Evolutionary conservation across 176 grass and related monocot genomes (phyloP).

Genomic region (Microstegium vimineum): DNA sequence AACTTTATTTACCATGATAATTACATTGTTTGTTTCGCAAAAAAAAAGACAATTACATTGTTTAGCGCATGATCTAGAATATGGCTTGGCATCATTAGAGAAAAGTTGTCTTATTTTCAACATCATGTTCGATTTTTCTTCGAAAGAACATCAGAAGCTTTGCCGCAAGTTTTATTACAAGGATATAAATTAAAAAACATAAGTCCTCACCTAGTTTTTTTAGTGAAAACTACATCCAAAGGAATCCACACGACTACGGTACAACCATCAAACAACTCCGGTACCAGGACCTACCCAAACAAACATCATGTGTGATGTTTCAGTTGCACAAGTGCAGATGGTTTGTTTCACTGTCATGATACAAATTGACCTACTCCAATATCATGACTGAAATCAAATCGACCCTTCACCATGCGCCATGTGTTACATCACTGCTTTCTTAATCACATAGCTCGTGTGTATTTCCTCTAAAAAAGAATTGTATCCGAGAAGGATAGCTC

Average conservation of each 20-base stretch:
- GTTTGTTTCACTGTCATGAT: background rate
- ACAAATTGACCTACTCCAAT: background rate
- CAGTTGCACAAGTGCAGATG: background rate
- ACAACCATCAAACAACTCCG: background rate
- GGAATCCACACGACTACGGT: background rate
- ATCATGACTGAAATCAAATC: constrained; percentile 18
- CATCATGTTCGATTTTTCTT: background rate
- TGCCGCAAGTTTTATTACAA: background rate
- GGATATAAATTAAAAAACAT: background rate
- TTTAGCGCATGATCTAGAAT: background rate
- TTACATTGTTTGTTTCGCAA: background rate
- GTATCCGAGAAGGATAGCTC: constrained; percentile 9
- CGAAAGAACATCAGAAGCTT: background rate
- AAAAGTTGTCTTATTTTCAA: background rate
- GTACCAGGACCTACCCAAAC: background rate
- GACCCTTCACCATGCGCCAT: background rate
- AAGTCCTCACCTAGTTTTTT: background rate
- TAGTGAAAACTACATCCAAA: background rate
- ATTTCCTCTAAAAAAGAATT: constrained; percentile 1
- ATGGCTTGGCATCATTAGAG: background rate
- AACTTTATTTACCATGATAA: background rate
- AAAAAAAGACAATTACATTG: background rate
- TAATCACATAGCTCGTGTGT: background rate
- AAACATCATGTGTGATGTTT: background rate
- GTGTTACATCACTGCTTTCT: constrained; percentile 2